Evolutionary conservation across 768 basidiomycete genomes (phyloP).

Genomic region (Pleurotus eryngii): DNA sequence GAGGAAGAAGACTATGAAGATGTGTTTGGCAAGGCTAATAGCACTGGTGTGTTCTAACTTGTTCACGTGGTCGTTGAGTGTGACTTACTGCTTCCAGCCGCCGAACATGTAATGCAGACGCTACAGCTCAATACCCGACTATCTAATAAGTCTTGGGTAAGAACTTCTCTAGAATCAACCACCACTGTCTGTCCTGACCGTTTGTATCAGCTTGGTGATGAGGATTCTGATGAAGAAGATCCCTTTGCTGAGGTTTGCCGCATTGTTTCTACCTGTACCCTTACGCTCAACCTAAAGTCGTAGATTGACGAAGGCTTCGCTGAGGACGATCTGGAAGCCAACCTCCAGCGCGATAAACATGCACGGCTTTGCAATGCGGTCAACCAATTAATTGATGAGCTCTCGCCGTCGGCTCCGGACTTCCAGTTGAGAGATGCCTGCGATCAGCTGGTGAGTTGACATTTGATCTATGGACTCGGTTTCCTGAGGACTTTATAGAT

Average conservation of each 20-base stretch:
- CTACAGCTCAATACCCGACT: constrained; percentile 82
- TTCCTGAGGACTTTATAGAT: constrained; percentile 42
- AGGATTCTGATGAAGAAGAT: constrained; percentile 87
- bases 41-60: constrained; percentile 48
- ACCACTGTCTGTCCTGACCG: background rate
- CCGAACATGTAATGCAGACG: constrained; percentile 65
- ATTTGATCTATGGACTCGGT: background rate
- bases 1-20: constrained; percentile 94
- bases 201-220: constrained; percentile 63
- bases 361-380: constrained; percentile 82
- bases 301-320: constrained; percentile 92
- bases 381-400: constrained; percentile 81
- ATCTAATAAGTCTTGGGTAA: constrained; percentile 89
- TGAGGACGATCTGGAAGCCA: constrained; percentile 89
- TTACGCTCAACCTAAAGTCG: constrained; percentile 7
- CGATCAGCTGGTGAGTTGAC: constrained; percentile 73
- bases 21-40: constrained; percentile 80
- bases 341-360: constrained; percentile 89
- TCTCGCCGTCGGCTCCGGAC: constrained; percentile 78
- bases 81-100: constrained; percentile 27
- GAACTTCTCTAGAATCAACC: constrained; percentile 9
- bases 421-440: constrained; percentile 82
- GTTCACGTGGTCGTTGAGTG: background rate
- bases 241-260: constrained; percentile 84
- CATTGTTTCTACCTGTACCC: background rate